Percentiles rank a stretch among this genome's conserved stretches.
Conservation (phyloP, 371 early-diverging fungal genomes). For the Funneliformis caledonium region DNA sequence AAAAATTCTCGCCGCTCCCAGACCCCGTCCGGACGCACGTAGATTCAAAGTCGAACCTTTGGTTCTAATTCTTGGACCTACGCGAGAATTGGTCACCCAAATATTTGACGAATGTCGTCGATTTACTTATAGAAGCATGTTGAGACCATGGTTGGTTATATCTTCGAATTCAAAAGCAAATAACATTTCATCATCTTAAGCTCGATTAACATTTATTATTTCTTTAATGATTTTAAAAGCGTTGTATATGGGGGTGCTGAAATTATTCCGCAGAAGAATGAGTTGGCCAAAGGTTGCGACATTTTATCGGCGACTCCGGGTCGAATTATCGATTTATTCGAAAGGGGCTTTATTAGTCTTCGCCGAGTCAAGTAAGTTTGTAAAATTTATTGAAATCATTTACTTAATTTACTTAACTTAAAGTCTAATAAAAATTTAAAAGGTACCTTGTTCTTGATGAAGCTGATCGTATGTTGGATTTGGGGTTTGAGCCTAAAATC, state of each 20-base stretch:
- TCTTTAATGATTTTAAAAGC: constrained; percentile 23
- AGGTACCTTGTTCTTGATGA: constrained; percentile 95
- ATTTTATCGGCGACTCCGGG: constrained; percentile 98
- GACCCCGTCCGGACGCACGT: background rate
- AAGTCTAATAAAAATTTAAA: too few relatives aligned
- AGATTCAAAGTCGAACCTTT: constrained; percentile 51
- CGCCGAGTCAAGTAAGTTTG: constrained; percentile 66
- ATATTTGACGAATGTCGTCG: constrained; percentile 65
- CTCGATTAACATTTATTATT: too few relatives aligned
- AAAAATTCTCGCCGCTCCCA: constrained; percentile 24
- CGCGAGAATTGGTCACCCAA: constrained; percentile 97
- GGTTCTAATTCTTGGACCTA: constrained; percentile 89
- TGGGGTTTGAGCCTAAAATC: constrained; percentile 97
- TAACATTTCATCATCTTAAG: too few relatives aligned
- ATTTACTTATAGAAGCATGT: constrained; percentile 37
- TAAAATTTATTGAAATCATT: background rate
- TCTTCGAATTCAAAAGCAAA: too few relatives aligned
- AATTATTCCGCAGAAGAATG: constrained; percentile 79
- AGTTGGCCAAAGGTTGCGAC: constrained; percentile 87
- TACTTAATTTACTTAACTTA: background rate
- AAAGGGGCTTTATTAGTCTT: constrained; percentile 79
- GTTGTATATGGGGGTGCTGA: constrained; percentile 95
- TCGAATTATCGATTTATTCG: constrained; percentile 93
- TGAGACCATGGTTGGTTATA: constrained; percentile 31
- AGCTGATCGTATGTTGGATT: constrained; percentile 98